Base-by-base conservation (phyloP, 768 basidiomycete genomes). In the Phylloporus sp. region DNA sequence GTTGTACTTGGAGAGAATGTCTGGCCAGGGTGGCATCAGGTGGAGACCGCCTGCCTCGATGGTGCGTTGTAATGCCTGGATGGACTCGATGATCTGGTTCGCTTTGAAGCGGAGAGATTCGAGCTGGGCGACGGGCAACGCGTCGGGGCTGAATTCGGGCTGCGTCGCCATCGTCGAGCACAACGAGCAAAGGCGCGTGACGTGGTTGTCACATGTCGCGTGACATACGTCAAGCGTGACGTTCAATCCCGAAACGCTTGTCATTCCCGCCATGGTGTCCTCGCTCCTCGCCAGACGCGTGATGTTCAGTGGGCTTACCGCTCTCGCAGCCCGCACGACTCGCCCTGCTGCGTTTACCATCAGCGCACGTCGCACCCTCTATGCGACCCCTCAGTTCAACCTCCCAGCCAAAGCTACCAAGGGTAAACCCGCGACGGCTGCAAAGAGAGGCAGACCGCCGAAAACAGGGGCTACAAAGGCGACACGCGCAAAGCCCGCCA, bases 1-100 rank as follows among this genome's bases (percentile, higher is more conserved):
- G 55, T 83, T 90, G 77, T 90, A 91, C 71, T 90, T 90, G 13
- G 84, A 81, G 44, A 91, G 74, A 44, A 92, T 79, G 58, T 91
- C 89, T 3, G 89, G 90, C 90, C 90, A 91, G 8, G 85, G 67
- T 3, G 84, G 81, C 81, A 90, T 88, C n/a, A 61, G 71, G 29
- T 67, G 69, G 35, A 72, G 74, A 29, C 79, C 72, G 11, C 76
- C 76, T 7, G 69, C 71, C 43, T 86, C 82, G 54, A 90, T 71
- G 7, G 78, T 82, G 42, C 77, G 71, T 46, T 82, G 81, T 9
- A 90, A 70, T 0, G 71, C 69, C 46, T 80, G 71, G 20, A 90
- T 83, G 7, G 85, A 86, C 41, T 90, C 88, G 36, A 88, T 79
- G 28, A 90, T 86, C 61, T 89, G 86, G 49, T 77, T 80, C 4